Base-by-base conservation (phyloP, 2,329 filamentous ascomycete species). In the Cladophialophora yegresii region DNA sequence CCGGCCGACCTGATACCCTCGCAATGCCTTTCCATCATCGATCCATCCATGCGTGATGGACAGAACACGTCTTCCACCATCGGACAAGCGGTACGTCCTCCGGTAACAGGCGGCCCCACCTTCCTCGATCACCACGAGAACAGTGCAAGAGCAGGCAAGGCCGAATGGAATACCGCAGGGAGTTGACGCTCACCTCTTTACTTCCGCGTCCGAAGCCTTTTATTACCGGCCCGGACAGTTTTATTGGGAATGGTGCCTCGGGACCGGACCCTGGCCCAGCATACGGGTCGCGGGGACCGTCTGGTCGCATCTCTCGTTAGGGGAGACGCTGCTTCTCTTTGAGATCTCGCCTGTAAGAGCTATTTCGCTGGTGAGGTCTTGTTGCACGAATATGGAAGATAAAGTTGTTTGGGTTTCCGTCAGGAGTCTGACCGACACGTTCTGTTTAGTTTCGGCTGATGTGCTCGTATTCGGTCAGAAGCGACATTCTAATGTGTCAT, bases 131-230 rank as follows among this genome's bases (percentile, higher is more conserved):
- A 8, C 16, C 13, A 8, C 36, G 7, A 7, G 16, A 8, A 43
- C 36, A 43, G 36, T 43, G 36, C 36, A 43, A 43, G n/a, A 43
- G 16, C 36, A 43, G 5, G 5, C 2, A 1, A 7, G 5, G 16
- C 5, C 2, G 5, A 33, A 54, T 33, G 51, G 8, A 22, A 23
- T n/a, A 2, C 10, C 51, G 13, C 22, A 10, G n/a, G 33, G 4
- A 20, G 28, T 23, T 26, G 3, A n/a, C 59, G 75, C 79, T 64
- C 76, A 93, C 91, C 79, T 97, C 93, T 81, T 92, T 96, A 73
- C 91, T 96, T 16, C 95, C 95, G 65, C 95, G 86, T 49, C 95
- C 93, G 77, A 98, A 98, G 36, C 95, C 95, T 72, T 91, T 89
- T 73, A 97, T 92, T 26, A 99, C 92, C 61, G 89, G 86, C 26